Percentiles rank a stretch among this genome's conserved stretches.
Conservation (phyloP, 1,284 basidiomycete species). For the Trichosporon sp. region DNA sequence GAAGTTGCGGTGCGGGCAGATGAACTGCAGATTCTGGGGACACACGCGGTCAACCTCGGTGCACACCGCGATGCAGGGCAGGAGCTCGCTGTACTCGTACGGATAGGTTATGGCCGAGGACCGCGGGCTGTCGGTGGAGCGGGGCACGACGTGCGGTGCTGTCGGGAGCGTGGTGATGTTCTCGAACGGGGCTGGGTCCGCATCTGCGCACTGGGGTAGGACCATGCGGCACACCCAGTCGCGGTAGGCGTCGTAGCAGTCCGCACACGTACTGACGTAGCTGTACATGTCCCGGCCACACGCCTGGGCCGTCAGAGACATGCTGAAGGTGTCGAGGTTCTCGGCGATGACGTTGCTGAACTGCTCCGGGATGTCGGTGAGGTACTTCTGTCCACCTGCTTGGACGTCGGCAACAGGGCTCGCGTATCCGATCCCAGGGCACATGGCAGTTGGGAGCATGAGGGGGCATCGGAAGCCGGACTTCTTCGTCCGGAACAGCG, state of each 20-base stretch:
- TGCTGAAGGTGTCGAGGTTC: conserved; percentile 72
- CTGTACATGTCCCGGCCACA: conserved; percentile 82
- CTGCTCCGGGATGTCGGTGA: conserved; percentile 60
- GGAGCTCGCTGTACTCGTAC: conserved; percentile 63
- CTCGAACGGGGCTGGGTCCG: conserved; percentile 49
- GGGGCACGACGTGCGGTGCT: conserved; percentile 54
- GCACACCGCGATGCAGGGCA: conserved; percentile 79
- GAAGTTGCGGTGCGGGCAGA: conserved; percentile 67
- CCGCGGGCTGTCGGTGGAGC: conserved; percentile 57
- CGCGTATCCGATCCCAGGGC: conserved; percentile 71
- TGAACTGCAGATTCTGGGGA: conserved; percentile 70
- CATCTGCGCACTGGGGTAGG: conserved; percentile 67
- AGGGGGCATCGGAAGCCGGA: conserved; percentile 70
- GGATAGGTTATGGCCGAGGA: conserved; percentile 37
- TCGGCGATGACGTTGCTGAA: conserved; percentile 63
- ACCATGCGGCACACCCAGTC: conserved; percentile 75
- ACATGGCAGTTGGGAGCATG: conserved; percentile 70
- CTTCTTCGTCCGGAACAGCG: conserved; percentile 53
- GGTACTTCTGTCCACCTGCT: conserved; percentile 28
- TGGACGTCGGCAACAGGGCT: conserved; percentile 61
- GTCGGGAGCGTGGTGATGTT: conserved; percentile 48
- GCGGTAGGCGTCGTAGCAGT: conserved; percentile 74
- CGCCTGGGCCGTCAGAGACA: conserved; percentile 65
- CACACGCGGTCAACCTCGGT: conserved; percentile 72
- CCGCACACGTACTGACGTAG: conserved; percentile 71